Evolutionary conservation across 768 basidiomycete species (phyloP).

Genomic region (Dendrothele bispora): DNA sequence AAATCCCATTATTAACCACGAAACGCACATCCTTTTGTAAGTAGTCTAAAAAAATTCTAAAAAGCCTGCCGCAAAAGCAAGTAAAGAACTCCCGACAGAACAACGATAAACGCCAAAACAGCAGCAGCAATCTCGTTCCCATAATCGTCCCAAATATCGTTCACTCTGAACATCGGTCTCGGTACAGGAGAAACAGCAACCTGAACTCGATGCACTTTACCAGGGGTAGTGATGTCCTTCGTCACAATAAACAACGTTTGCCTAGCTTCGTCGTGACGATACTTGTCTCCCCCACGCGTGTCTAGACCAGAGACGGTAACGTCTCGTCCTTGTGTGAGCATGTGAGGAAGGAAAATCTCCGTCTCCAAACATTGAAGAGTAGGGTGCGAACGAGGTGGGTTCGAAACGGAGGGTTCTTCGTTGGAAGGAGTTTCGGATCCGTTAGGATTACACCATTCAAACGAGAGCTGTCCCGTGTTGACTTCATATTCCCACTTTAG

Average conservation of each 20-base stretch:
- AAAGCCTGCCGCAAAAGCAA: too few species aligned
- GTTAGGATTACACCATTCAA: constrained; percentile 57
- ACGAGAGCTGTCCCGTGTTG: constrained; percentile 66
- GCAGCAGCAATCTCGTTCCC: constrained; percentile 16
- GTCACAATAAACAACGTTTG: constrained; percentile 77
- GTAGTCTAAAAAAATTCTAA: too few species aligned
- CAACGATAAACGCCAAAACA: constrained; percentile 18
- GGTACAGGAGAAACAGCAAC: constrained; percentile 57
- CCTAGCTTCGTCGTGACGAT: constrained; percentile 57
- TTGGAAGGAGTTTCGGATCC: not conserved
- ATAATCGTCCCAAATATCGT: constrained; percentile 65
- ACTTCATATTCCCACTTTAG: constrained; percentile 73
- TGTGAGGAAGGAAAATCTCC: constrained; percentile 79
- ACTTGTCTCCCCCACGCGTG: constrained; percentile 48
- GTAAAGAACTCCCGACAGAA: constrained; percentile 21
- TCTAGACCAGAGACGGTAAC: constrained; percentile 59
- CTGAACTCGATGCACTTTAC: constrained; percentile 45
- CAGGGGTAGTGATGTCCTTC: constrained; percentile 38
- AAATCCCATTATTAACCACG: too few species aligned
- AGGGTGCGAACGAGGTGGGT: constrained; percentile 41
- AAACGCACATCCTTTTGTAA: too few species aligned
- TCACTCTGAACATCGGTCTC: constrained; percentile 49
- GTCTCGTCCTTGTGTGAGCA: constrained; percentile 55
- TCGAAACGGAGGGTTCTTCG: constrained; percentile 19
- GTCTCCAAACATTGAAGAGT: constrained; percentile 59